Evolutionary conservation across 139 green algal genomes (phyloP), one percentile per base, ranked within the genome.

Genomic region (Chlorella sp.): DNA sequence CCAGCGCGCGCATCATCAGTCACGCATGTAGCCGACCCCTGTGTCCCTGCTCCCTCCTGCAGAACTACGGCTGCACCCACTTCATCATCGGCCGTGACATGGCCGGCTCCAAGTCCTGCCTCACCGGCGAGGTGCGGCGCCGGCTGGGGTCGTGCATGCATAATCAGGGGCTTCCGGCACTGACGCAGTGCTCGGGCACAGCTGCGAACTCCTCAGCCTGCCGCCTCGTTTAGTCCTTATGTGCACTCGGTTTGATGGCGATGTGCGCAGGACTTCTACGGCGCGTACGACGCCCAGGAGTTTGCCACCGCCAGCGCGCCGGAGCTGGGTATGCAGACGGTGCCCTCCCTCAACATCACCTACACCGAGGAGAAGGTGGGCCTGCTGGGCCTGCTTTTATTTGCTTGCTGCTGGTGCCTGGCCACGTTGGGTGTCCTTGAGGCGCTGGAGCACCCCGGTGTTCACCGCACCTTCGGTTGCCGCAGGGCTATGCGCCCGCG

Each of bases 21-120:
- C n/a, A n/a, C n/a, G n/a, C n/a, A n/a, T n/a, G n/a, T n/a, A n/a
- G n/a, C n/a, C n/a, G n/a, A n/a, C n/a, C n/a, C n/a, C n/a, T n/a
- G n/a, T n/a, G n/a, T n/a, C n/a, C n/a, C n/a, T n/a, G n/a, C 14
- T 16, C 24, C 51, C 14, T 2, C 51, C 51, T 60, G 13, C 51
- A 60, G 86, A 98, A 98, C 92, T 98, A 98, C 78, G 95, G 95
- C 58, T 98, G 95, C 90, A 98, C 96, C 26, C 96, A 98, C 93
- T 98, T 98, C 92, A 98, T 98, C 89, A 96, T 98, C 70, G 96
- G 96, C 73, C 91, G 96, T 38, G 96, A 98, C 92, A 98, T 98
- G 96, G 96, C 96, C 16, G 96, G 96, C 76, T 95, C 83, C 90
- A 98, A 98, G 93, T 93, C 85, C 80, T 92, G 70, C 58, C 81